Evolutionary conservation across 139 green algal species (phyloP).

Genomic region (Microglena sp.): DNA sequence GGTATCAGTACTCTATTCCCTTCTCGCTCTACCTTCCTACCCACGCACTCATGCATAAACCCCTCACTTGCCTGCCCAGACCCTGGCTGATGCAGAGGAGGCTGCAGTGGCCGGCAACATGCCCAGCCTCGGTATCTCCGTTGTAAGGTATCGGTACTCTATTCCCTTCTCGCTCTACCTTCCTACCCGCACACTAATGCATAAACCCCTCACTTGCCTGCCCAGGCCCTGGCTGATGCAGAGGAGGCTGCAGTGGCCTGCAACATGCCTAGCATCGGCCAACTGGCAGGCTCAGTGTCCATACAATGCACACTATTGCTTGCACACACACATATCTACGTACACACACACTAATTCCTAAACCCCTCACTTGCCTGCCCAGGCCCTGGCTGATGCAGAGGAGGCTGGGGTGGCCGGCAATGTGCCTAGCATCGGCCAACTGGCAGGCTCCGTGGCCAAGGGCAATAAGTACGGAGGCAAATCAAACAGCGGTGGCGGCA

Average conservation of each 20-base stretch:
- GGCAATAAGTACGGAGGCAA: slow-evolving; percentile 6
- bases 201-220: too few relatives aligned
- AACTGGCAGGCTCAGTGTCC: slow-evolving; percentile 16
- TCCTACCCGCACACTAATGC: background rate
- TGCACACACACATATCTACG: background rate
- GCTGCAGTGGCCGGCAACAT: background rate
- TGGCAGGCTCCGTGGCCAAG: slow-evolving; percentile 16
- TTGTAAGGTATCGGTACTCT: background rate
- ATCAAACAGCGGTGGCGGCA: too few relatives aligned
- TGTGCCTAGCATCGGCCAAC: slow-evolving; percentile 21
- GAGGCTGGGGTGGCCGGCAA: background rate
- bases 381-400: slow-evolving; percentile 9
- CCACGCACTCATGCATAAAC: too few relatives aligned
- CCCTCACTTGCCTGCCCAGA: too few relatives aligned
- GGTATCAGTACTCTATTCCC: too few relatives aligned
- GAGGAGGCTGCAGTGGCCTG: slow-evolving; percentile 8
- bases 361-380: too few relatives aligned
- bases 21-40: too few relatives aligned
- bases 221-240: too few relatives aligned
- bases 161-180: background rate
- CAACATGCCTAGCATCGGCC: slow-evolving; percentile 17
- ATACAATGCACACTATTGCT: background rate
- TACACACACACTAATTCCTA: background rate
- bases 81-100: too few relatives aligned
- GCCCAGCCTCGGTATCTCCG: slow-evolving; percentile 19